These are phyloP conservation scores for Elaphomyces granulatus DNA, from an alignment of 495 filamentous ascomycete genomes.

Conservation along the genomic window DNA sequence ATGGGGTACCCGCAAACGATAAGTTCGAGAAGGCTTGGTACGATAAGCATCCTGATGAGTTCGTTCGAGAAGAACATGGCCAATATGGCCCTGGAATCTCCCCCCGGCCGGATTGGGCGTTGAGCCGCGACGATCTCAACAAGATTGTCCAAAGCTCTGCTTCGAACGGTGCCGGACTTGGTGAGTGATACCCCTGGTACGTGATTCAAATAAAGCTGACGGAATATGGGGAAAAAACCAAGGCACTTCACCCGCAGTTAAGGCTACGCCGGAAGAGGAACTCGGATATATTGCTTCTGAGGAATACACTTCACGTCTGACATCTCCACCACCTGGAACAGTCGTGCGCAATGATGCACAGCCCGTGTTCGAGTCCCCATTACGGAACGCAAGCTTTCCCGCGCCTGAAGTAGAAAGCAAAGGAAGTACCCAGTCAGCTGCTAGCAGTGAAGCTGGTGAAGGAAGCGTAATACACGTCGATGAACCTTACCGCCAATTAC, in stretches of 20 bases:
- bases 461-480: slow-evolving; percentile 55
- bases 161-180: slow-evolving; percentile 48
- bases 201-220: background rate
- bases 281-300: slow-evolving; percentile 70
- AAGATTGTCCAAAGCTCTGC: slow-evolving; percentile 69
- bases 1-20: slow-evolving; percentile 52
- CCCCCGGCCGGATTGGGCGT: slow-evolving; percentile 61
- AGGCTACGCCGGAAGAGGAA: slow-evolving; percentile 61
- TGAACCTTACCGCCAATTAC: slow-evolving; percentile 46
- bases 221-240: background rate
- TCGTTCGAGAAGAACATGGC: slow-evolving; percentile 55
- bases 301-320: slow-evolving; percentile 57
- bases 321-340: slow-evolving; percentile 45
- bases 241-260: slow-evolving; percentile 36
- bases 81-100: slow-evolving; percentile 51
- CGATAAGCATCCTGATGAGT: slow-evolving; percentile 71
- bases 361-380: slow-evolving; percentile 40
- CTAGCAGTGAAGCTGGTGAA: slow-evolving; percentile 36
- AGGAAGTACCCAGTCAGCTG: slow-evolving; percentile 23
- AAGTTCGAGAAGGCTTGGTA: slow-evolving; percentile 80
- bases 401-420: slow-evolving; percentile 15
- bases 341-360: slow-evolving; percentile 20
- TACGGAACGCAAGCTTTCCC: slow-evolving; percentile 40
- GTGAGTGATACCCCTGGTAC: slow-evolving; percentile 23
- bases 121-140: slow-evolving; percentile 86